phyloP scores from a whole-genome alignment of 164 flowering plant species.

The Akebia trifoliata region DNA sequence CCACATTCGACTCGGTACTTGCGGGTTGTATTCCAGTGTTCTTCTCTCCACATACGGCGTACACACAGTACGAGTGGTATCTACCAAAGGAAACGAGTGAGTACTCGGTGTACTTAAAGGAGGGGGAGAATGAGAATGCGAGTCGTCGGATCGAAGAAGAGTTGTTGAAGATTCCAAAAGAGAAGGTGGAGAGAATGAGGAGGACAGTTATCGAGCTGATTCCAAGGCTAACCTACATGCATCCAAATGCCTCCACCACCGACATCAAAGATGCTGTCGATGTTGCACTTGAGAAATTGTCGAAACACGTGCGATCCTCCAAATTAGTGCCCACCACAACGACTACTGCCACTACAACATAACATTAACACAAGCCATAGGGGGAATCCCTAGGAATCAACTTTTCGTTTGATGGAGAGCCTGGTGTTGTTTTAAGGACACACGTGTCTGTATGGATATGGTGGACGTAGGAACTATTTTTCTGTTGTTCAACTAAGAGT shows the following conservation, averaged over 20 bases:
- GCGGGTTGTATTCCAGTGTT: slow-evolving; percentile 71
- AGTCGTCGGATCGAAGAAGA: slow-evolving; percentile 24
- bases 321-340: neutral
- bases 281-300: slow-evolving; percentile 32
- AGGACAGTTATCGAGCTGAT: slow-evolving; percentile 40
- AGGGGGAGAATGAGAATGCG: slow-evolving; percentile 6
- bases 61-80: slow-evolving; percentile 56
- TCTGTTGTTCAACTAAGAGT: too few relatives aligned
- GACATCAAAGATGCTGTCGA: slow-evolving; percentile 41
- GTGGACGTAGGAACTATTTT: too few relatives aligned
- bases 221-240: slow-evolving; percentile 46
- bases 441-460: too few relatives aligned
- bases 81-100: slow-evolving; percentile 30
- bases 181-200: slow-evolving; percentile 33
- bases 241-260: slow-evolving; percentile 35
- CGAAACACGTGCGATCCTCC: slow-evolving; percentile 18
- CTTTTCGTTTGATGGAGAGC: too few relatives aligned
- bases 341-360: too few relatives aligned
- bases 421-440: too few relatives aligned
- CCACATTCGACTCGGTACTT: slow-evolving; percentile 56
- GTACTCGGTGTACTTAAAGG: slow-evolving; percentile 46
- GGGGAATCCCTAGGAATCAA: too few relatives aligned
- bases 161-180: slow-evolving; percentile 26
- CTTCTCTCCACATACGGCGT: slow-evolving; percentile 59
- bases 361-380: too few relatives aligned